Percentiles rank a stretch among this genome's conserved stretches.
These are phyloP conservation scores for Geotrichum carabidarum DNA, from an alignment of 1,139 yeast species.

Conservation along the genomic window DNA sequence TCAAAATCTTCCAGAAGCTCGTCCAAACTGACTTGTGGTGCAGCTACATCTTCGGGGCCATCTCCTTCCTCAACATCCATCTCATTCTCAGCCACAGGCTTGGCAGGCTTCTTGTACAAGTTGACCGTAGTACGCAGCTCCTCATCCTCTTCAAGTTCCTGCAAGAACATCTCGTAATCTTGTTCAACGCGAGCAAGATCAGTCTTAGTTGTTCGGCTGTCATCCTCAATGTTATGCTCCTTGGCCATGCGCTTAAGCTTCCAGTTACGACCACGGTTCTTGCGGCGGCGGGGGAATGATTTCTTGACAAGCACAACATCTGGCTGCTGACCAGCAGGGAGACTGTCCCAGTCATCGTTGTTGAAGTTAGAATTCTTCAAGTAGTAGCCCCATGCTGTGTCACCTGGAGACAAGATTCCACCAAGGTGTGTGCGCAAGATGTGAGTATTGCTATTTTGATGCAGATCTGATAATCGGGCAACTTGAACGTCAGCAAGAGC, in stretches of 20 bases:
- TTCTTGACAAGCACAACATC: conserved; percentile 92
- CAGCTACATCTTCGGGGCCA: conserved; percentile 8
- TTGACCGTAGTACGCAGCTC: conserved; percentile 90
- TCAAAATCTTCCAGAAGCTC: conserved; percentile 21
- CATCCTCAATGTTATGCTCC: conserved; percentile 84
- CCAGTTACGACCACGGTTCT: conserved; percentile 80
- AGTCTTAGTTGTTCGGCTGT: conserved; percentile 66
- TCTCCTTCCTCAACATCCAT: conserved; percentile 14
- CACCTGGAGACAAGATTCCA: conserved; percentile 92
- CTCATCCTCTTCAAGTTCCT: conserved; percentile 93
- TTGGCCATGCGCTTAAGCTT: conserved; percentile 96
- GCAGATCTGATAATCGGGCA: conserved; percentile 80
- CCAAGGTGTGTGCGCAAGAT: conserved; percentile 88
- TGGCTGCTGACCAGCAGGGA: conserved; percentile 53
- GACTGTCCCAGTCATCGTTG: conserved; percentile 73
- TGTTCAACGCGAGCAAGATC: conserved; percentile 89
- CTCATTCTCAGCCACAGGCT: conserved; percentile 9
- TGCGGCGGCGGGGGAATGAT: conserved; percentile 72
- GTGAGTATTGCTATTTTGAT: conserved; percentile 71
- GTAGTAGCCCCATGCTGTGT: conserved; percentile 86
- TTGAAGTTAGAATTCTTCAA: conserved; percentile 80
- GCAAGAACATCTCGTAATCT: conserved; percentile 93
- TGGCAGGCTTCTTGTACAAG: conserved; percentile 61
- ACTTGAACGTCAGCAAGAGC: conserved; percentile 88
- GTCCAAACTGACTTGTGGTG: conserved; percentile 20